Evolutionary conservation across 2,329 filamentous ascomycete species (phyloP).

Genomic region (Coniochaeta prunicola): DNA sequence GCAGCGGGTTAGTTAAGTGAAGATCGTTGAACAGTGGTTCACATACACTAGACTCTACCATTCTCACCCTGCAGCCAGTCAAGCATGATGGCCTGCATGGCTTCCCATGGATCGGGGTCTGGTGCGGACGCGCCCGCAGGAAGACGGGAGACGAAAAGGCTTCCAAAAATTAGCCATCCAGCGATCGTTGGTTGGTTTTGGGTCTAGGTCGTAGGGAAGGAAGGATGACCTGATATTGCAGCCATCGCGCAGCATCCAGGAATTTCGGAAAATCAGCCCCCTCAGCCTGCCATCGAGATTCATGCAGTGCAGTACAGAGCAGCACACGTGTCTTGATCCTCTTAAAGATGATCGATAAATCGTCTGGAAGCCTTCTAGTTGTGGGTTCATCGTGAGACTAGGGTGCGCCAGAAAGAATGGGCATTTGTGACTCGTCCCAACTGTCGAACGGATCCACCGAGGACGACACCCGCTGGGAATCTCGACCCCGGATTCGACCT

Average conservation of each 20-base stretch:
- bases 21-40: not conserved
- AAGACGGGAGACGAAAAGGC: not conserved
- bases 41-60: too few relatives aligned
- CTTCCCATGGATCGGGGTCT: not conserved
- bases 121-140: not conserved
- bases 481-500: not conserved
- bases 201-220: not conserved
- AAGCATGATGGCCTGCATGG: not conserved
- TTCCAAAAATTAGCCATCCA: not conserved
- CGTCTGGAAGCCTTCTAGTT: not conserved
- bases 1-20: too few relatives aligned
- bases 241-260: not conserved
- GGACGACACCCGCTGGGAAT: not conserved
- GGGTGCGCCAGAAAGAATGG: not conserved
- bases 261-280: not conserved
- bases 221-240: not conserved
- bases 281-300: not conserved
- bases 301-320: too few relatives aligned
- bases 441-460: not conserved
- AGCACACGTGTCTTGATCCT: not conserved
- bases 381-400: not conserved
- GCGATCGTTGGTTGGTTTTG: not conserved
- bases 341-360: not conserved
- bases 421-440: not conserved
- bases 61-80: not conserved